Percentiles rank a stretch among this genome's conserved stretches.
Conservation (phyloP, 2,329 filamentous ascomycete species). For the Alternaria arborescens region DNA sequence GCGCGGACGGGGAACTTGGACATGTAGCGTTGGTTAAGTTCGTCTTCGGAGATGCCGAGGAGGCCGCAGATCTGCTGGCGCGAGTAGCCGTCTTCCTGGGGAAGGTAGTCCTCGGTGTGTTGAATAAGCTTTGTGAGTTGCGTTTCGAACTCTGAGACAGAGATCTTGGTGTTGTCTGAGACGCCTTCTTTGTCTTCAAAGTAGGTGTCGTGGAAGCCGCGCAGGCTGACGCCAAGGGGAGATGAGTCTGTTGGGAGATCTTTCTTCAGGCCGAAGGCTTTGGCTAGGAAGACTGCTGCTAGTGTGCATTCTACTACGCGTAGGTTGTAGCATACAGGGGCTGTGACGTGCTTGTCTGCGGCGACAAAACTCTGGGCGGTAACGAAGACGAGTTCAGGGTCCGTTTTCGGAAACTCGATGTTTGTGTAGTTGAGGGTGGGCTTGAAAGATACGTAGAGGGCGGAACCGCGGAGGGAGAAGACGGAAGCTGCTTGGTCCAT, state of each 20-base stretch:
- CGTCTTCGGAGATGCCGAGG: slow-evolving; percentile 72
- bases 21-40: slow-evolving; percentile 81
- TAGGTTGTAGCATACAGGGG: slow-evolving; percentile 93
- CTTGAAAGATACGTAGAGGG: slow-evolving; percentile 89
- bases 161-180: slow-evolving; percentile 58
- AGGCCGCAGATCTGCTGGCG: slow-evolving; percentile 81
- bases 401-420: slow-evolving; percentile 81
- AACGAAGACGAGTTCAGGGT: slow-evolving; percentile 86
- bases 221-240: slow-evolving; percentile 82
- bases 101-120: slow-evolving; percentile 74
- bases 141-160: slow-evolving; percentile 56
- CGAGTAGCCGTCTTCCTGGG: slow-evolving; percentile 84
- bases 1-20: slow-evolving; percentile 89
- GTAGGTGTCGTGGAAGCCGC: slow-evolving; percentile 85
- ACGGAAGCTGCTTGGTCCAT: slow-evolving; percentile 99
- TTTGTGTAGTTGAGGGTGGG: slow-evolving; percentile 79
- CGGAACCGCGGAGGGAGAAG: slow-evolving; percentile 84
- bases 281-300: slow-evolving; percentile 74
- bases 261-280: slow-evolving; percentile 64
- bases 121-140: slow-evolving; percentile 79
- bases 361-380: slow-evolving; percentile 94
- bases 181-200: slow-evolving; percentile 65
- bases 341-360: slow-evolving; percentile 93
- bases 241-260: slow-evolving; percentile 78
- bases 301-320: slow-evolving; percentile 95